These are phyloP conservation scores for Trichomonascaceae sp. DNA, from an alignment of 1,139 yeast genomes.

Conservation along the genomic window DNA sequence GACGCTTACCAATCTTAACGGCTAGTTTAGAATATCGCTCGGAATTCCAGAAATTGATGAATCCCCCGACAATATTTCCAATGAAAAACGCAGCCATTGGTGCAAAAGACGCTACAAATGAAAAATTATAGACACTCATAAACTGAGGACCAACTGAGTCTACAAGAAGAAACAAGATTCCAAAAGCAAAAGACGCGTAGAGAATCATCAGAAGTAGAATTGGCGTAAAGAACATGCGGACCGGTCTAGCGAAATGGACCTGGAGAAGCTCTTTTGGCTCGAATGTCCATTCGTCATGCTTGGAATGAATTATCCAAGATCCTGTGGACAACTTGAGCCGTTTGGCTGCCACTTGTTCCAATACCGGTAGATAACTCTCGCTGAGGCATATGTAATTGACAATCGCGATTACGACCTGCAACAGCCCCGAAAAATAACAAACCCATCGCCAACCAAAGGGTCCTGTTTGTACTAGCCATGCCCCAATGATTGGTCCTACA, in stretches of 20 bases:
- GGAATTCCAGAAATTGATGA: slow-evolving; percentile 35
- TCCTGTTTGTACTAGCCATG: slow-evolving; percentile 48
- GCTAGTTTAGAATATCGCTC: slow-evolving; percentile 33
- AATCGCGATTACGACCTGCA: slow-evolving; percentile 53
- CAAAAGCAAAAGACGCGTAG: slow-evolving; percentile 44
- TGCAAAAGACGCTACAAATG: slow-evolving; percentile 42
- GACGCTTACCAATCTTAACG: slow-evolving; percentile 34
- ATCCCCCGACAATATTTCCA: slow-evolving; percentile 52
- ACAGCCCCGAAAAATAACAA: slow-evolving; percentile 58
- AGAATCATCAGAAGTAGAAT: slow-evolving; percentile 38
- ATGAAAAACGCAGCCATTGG: slow-evolving; percentile 53
- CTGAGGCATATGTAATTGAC: slow-evolving; percentile 44
- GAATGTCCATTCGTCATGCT: slow-evolving; percentile 40
- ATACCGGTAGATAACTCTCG: slow-evolving; percentile 71
- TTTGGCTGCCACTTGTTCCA: slow-evolving; percentile 52
- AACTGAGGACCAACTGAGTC: slow-evolving; percentile 37
- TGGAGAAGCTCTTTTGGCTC: slow-evolving; percentile 35
- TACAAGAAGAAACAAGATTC: slow-evolving; percentile 39
- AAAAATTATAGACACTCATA: slow-evolving; percentile 33
- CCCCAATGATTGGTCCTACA: slow-evolving; percentile 62
- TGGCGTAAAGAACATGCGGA: slow-evolving; percentile 42
- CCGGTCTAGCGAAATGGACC: slow-evolving; percentile 39
- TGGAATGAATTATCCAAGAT: slow-evolving; percentile 41
- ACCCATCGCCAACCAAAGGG: slow-evolving; percentile 52
- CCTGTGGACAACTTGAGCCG: slow-evolving; percentile 55